Evolutionary conservation across 495 filamentous ascomycete genomes (phyloP).

Genomic region (Hypoxylon subgilvum): DNA sequence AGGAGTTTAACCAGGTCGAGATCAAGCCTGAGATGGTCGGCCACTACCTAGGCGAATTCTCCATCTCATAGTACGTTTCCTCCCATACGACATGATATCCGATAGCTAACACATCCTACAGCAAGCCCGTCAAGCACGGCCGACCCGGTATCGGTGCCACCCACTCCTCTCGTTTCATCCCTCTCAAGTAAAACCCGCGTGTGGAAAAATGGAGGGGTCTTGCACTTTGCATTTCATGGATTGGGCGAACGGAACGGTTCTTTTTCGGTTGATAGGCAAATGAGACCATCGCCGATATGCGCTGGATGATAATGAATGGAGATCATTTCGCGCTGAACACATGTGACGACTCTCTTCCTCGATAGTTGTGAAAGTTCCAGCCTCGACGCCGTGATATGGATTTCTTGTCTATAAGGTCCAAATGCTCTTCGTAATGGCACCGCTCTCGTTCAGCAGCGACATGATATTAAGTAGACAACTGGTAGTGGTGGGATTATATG

Average conservation of each 20-base stretch:
- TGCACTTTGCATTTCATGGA: slow-evolving; percentile 39
- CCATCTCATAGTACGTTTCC: slow-evolving; percentile 98
- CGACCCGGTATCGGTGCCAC: slow-evolving; percentile 99
- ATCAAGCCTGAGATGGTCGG: slow-evolving; percentile 99
- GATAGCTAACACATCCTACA: slow-evolving; percentile 56
- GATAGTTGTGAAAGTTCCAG: background rate
- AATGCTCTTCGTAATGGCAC: no score
- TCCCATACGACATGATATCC: no score
- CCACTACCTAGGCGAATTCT: slow-evolving; percentile 98
- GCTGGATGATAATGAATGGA: slow-evolving; percentile 36
- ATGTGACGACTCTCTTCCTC: background rate
- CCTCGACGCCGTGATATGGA: background rate
- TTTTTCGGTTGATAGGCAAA: slow-evolving; percentile 39
- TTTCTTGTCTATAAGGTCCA: background rate
- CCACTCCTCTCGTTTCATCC: slow-evolving; percentile 82
- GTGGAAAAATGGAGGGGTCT: slow-evolving; percentile 33
- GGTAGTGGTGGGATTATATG: no score
- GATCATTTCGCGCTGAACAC: slow-evolving; percentile 29
- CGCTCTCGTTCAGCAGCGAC: no score
- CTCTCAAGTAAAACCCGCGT: slow-evolving; percentile 19
- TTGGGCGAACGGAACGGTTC: slow-evolving; percentile 41
- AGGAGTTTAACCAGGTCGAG: slow-evolving; percentile 99
- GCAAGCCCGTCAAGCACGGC: slow-evolving; percentile 99
- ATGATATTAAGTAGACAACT: no score
- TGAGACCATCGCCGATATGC: slow-evolving; percentile 33